Percentiles rank a stretch among this genome's conserved stretches.
Conservation (phyloP, 768 basidiomycete genomes). For the Myochromella boudieri region DNA sequence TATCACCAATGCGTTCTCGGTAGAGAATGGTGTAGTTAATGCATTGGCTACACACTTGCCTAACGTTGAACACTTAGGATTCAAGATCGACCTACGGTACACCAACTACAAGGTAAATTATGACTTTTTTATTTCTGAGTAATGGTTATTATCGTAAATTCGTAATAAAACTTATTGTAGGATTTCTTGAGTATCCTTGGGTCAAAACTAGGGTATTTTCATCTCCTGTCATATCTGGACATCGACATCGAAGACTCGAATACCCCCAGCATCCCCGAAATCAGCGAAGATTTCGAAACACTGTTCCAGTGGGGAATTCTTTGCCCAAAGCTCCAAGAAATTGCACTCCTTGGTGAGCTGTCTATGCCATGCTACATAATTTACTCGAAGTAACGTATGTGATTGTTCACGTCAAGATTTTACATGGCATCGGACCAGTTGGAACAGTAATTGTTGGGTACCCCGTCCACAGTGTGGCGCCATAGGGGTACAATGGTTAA, state of each 20-base stretch:
- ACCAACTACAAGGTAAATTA: background rate
- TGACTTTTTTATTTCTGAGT: background rate
- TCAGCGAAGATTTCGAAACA: background rate
- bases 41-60: background rate
- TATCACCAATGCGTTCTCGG: background rate
- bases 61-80: background rate
- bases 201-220: background rate
- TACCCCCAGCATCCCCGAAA: background rate
- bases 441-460: background rate
- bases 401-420: background rate
- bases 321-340: background rate
- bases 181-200: background rate
- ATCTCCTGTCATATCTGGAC: background rate
- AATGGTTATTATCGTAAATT: background rate
- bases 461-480: background rate
- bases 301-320: background rate
- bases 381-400: background rate
- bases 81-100: background rate
- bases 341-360: background rate
- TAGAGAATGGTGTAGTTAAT: background rate
- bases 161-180: background rate
- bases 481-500: background rate
- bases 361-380: background rate
- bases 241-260: background rate
- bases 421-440: background rate